Evolutionary conservation across 306 rosid genomes (phyloP), one percentile per base, ranked within the genome.

Genomic region (Vachellia pachyceras): DNA sequence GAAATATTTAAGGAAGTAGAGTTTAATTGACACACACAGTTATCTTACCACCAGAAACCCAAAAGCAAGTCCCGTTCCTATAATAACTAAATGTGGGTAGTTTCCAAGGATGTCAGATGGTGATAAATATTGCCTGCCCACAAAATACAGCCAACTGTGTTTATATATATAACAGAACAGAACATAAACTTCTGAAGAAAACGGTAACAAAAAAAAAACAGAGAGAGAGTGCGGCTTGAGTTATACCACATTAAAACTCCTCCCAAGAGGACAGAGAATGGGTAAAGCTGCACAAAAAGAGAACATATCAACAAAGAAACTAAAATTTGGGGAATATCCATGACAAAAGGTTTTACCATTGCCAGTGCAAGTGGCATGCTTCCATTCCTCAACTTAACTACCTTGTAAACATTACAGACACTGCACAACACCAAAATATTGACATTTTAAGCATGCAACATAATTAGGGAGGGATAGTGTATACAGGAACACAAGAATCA

Each of bases 21-120:
- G 69, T 58, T 67, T 33, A 64, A 52, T 80, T 45, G 65, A 65
- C 63, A 77, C 74, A n/a, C n/a, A 79, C 0, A 52, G 67, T 41
- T 73, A 52, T 78, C 89, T 86, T 83, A 93, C 98, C 94, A 96
- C 99, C 72, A 96, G 90, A 78, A 80, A 96, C 69, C 98, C 98
- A 65, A 93, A 95, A 72, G 94, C 93, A 77, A 93, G 98, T 73
- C 97, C 97, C 5, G 93, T 90, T 88, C 98, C 99, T 82, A 88
- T 40, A 5, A 93, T 44, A 60, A 90, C 93, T 82, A 96, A 86
- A 89, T 93, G 97, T 78, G 94, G 98, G 85, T 92, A 91, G 58
- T 82, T 88, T 54, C 75, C 82, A 23, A 92, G 69, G 72, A 93
- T 86, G 84, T 91, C 90, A 55, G 94, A 90, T 49, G 98, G 97